Evolutionary conservation across 139 green algal genomes (phyloP).

Genomic region (Nannochloris sp.): DNA sequence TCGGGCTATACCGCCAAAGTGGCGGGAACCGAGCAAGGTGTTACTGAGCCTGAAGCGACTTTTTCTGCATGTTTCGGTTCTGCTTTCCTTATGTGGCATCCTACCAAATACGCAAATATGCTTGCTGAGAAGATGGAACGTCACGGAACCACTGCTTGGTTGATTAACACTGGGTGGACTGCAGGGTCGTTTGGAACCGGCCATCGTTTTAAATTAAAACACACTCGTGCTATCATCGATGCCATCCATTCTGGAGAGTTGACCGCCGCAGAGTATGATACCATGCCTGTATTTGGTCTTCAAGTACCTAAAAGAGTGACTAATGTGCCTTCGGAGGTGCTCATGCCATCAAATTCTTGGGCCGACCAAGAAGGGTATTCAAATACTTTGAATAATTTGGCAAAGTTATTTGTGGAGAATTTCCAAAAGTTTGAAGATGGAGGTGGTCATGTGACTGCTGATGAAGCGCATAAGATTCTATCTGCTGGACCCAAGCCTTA

Average conservation of each 20-base stretch:
- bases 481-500: constrained; percentile 36
- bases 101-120: constrained; percentile 81
- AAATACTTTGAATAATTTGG: constrained; percentile 51
- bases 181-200: constrained; percentile 72
- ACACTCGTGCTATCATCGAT: constrained; percentile 93
- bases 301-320: constrained; percentile 51
- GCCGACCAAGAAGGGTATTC: constrained; percentile 52
- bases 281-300: constrained; percentile 78
- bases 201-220: constrained; percentile 78
- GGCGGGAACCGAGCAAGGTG: constrained; percentile 87
- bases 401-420: constrained; percentile 40
- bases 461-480: constrained; percentile 44
- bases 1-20: constrained; percentile 95
- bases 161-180: constrained; percentile 83
- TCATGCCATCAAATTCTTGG: constrained; percentile 61
- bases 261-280: constrained; percentile 33
- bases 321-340: constrained; percentile 65
- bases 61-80: constrained; percentile 81
- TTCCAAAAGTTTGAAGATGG: constrained; percentile 50
- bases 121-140: constrained; percentile 78
- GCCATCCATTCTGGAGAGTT: constrained; percentile 90
- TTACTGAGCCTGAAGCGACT: constrained; percentile 90
- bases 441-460: constrained; percentile 43
- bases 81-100: constrained; percentile 79
- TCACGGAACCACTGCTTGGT: constrained; percentile 73